These are phyloP conservation scores for Clonostachys rhizophaga DNA, from an alignment of 2,329 filamentous ascomycete genomes.

Conservation along the genomic window DNA sequence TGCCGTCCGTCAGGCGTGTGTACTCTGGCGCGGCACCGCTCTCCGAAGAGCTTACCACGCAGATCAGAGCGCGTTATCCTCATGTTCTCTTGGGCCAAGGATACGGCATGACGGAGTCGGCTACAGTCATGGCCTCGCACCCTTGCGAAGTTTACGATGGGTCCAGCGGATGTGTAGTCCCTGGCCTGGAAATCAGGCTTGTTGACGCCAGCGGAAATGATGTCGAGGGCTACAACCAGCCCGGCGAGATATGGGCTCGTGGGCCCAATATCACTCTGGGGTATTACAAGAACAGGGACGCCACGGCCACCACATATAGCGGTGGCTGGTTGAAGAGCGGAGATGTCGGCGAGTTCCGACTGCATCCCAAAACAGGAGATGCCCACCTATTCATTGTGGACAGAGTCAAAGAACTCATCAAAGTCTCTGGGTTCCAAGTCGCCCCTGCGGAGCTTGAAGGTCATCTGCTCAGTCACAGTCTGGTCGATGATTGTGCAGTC, in stretches of 20 bases:
- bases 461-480: conserved; percentile 29
- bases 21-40: conserved; percentile 4
- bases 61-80: conserved; percentile 1
- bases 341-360: conserved; percentile 60
- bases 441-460: conserved; percentile 60
- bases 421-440: conserved; percentile 59
- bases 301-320: conserved; percentile 57
- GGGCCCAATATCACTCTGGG: conserved; percentile 70
- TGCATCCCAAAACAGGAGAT: conserved; percentile 39
- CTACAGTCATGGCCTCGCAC: conserved; percentile 2
- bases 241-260: conserved; percentile 62
- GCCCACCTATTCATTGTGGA: conserved; percentile 76
- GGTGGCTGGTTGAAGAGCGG: conserved; percentile 72
- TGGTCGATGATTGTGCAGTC: conserved; percentile 53
- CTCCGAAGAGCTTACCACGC: not conserved
- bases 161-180: conserved; percentile 3
- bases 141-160: conserved; percentile 2
- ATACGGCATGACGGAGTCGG: conserved; percentile 4
- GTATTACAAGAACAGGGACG: conserved; percentile 37
- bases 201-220: conserved; percentile 31
- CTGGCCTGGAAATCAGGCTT: not conserved
- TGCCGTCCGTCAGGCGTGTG: conserved; percentile 1
- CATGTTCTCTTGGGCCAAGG: conserved; percentile 1
- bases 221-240: conserved; percentile 22
- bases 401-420: conserved; percentile 64